Percentiles rank a stretch among this genome's conserved stretches.
phyloP scores from a whole-genome alignment of 2,329 filamentous ascomycete genomes.

The Fusarium virguliforme region DNA sequence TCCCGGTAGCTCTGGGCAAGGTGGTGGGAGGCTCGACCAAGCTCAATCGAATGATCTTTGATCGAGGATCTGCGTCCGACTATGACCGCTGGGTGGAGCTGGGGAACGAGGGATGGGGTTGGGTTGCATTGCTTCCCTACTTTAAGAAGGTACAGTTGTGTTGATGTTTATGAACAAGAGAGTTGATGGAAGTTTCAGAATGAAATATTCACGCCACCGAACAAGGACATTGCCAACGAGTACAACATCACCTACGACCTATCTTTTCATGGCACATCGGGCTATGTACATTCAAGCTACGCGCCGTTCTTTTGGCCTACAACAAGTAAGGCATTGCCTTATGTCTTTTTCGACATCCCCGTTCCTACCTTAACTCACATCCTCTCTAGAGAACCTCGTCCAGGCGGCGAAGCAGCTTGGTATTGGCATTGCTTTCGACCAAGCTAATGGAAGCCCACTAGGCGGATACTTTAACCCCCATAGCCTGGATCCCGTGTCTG shows the following conservation, averaged over 20 bases:
- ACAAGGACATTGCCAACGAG: conserved; percentile 26
- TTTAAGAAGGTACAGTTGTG: conserved; percentile 58
- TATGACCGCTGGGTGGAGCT: conserved; percentile 64
- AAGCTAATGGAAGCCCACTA: conserved; percentile 40
- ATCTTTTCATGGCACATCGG: conserved; percentile 33
- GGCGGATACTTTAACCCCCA: conserved; percentile 45
- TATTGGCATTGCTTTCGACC: conserved; percentile 33
- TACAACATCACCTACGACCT: conserved; percentile 39
- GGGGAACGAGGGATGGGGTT: conserved; percentile 62
- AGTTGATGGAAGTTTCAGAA: conserved; percentile 23
- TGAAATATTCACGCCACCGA: conserved; percentile 38
- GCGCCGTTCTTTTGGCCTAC: conserved; percentile 49
- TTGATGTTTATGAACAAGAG: fast-evolving
- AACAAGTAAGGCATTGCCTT: conserved; percentile 30
- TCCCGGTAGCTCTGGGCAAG: conserved; percentile 48
- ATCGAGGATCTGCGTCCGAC: conserved; percentile 57
- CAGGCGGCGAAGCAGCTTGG: conserved; percentile 32
- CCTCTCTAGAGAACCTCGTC: conserved; percentile 31
- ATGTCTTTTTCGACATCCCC: background rate
- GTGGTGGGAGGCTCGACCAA: conserved; percentile 61
- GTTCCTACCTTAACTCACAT: background rate
- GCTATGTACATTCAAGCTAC: conserved; percentile 42
- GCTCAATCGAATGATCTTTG: conserved; percentile 60
- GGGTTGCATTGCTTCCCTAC: conserved; percentile 59
- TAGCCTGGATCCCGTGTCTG: conserved; percentile 35